Conservation (phyloP, 2,329 filamentous ascomycete species). For the Penicillium sp. region DNA sequence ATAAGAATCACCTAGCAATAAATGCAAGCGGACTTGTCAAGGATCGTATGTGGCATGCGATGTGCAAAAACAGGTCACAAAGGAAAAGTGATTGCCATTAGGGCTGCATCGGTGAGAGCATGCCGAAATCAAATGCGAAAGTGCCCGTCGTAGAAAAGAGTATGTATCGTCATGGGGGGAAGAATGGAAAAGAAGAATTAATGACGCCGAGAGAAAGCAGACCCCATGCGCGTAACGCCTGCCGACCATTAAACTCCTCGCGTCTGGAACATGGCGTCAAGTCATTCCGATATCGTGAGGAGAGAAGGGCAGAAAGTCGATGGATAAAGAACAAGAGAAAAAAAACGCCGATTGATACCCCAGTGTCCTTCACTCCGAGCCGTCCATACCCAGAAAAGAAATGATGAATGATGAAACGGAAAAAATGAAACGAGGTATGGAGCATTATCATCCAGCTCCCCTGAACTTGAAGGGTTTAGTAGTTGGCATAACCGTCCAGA, state of each 20-base stretch:
- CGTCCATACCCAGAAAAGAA: conserved; percentile 11
- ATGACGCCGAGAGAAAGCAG: conserved; percentile 14
- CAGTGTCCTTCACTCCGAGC: conserved; percentile 13
- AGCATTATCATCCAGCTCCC: not conserved
- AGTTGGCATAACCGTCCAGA: conserved; percentile 17
- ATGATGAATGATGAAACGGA: conserved; percentile 9
- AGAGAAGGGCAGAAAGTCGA: conserved; percentile 6
- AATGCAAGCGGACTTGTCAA: conserved; percentile 8
- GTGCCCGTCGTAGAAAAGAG: conserved; percentile 12
- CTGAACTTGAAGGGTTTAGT: conserved; percentile 4
- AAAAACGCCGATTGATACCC: conserved; percentile 14
- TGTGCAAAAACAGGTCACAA: conserved; percentile 9
- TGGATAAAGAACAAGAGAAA: conserved; percentile 5
- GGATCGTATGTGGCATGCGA: conserved; percentile 15
- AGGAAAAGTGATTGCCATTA: conserved; percentile 19
- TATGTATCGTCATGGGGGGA: conserved; percentile 13
- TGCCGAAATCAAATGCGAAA: conserved; percentile 7
- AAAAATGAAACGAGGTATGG: conserved; percentile 11
- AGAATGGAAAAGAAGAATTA: conserved; percentile 8
- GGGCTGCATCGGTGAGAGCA: conserved; percentile 8
- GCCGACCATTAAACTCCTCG: conserved; percentile 15
- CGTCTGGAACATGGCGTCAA: conserved; percentile 20
- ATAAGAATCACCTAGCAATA: conserved; percentile 24
- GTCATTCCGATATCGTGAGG: conserved; percentile 11
- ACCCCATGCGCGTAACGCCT: conserved; percentile 18